These are phyloP conservation scores for Lophium mytilinum DNA, from an alignment of 495 filamentous ascomycete species.

Conservation along the genomic window DNA sequence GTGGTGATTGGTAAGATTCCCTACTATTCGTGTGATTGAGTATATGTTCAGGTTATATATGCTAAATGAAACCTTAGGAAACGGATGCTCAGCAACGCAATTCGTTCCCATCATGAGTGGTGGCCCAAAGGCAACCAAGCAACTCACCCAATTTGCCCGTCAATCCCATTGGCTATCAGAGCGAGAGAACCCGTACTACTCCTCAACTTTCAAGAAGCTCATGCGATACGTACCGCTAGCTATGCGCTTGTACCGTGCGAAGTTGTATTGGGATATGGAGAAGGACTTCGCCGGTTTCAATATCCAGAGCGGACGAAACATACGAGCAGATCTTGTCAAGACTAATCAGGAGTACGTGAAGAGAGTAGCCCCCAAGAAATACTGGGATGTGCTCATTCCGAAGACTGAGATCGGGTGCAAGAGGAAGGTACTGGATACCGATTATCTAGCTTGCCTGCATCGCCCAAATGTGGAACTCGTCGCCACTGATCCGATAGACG, in stretches of 20 bases:
- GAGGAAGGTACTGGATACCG: conserved; percentile 29
- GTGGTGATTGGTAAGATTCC: conserved; percentile 46
- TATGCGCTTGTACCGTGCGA: conserved; percentile 27
- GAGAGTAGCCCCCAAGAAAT: conserved; percentile 25
- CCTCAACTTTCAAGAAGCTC: conserved; percentile 19
- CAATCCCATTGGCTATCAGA: conserved; percentile 28
- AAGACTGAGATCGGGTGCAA: conserved; percentile 30
- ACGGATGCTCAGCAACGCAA: conserved; percentile 30
- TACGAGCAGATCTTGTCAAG: conserved; percentile 15
- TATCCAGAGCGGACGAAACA: conserved; percentile 17
- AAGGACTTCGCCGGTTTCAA: conserved; percentile 27
- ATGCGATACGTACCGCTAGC: conserved; percentile 28
- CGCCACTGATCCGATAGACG: conserved; percentile 21
- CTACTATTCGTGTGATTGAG: neutral
- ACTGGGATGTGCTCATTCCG: conserved; percentile 28
- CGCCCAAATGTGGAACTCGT: conserved; percentile 26
- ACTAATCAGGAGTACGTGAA: conserved; percentile 27
- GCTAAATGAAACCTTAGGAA: conserved; percentile 9
- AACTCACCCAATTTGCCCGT: conserved; percentile 27
- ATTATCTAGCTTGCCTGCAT: conserved; percentile 27
- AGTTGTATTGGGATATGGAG: conserved; percentile 29
- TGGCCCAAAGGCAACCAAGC: conserved; percentile 6
- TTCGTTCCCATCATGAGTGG: conserved; percentile 28
- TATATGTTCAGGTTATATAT: no score
- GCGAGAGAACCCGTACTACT: conserved; percentile 24